Evolutionary conservation across 2,329 filamentous ascomycete species (phyloP), one percentile per base, ranked within the genome.

Genomic region (Colletotrichum neosansevieriae): DNA sequence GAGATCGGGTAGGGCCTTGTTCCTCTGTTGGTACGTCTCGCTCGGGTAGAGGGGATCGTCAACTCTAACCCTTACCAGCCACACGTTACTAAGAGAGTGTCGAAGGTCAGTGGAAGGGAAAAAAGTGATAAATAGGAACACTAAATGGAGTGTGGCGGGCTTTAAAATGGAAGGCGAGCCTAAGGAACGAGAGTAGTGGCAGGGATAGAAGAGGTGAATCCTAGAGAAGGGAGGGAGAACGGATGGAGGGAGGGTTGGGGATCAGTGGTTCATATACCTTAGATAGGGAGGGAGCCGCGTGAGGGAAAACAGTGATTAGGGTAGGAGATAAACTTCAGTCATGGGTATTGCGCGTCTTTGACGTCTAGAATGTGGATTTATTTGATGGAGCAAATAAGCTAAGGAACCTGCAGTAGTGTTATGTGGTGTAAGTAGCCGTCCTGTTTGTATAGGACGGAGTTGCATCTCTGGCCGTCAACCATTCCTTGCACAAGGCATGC

Each of bases 291-390:
- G 54, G 51, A 64, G 60, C 34, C 44, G 40, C 36, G 40, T 38
- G 60, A 54, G 59, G 44, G 51, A 32, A 9, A 38, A 38, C 44
- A 53, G 49, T n/a, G 36, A 50, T 17, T 40, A 63, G 53, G 65
- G 61, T 50, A 54, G 56, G 19, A 50, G 61, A 69, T 66, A 69
- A 66, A 42, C 66, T 65, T 65, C 66, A 44, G 54, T 45, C 54
- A 51, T 56, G 65, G 53, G 42, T 49, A 36, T 60, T 69, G 61
- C 54, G 66, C 54, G 56, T 69, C 61, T 65, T 66, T 60, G 54
- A 66, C 21, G 34, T 59, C 61, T 47, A 59, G 61, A 59, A 60
- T 59, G 54, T 58, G 60, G 60, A 32, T 56, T 56, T 56, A 32
- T 56, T 56, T 56, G 40, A 44, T 65, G 54, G 66, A 60, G 34